Evolutionary conservation across 805 yeast species (phyloP), one percentile per base, ranked within the genome.

Genomic region (Saturnispora saitoi): DNA sequence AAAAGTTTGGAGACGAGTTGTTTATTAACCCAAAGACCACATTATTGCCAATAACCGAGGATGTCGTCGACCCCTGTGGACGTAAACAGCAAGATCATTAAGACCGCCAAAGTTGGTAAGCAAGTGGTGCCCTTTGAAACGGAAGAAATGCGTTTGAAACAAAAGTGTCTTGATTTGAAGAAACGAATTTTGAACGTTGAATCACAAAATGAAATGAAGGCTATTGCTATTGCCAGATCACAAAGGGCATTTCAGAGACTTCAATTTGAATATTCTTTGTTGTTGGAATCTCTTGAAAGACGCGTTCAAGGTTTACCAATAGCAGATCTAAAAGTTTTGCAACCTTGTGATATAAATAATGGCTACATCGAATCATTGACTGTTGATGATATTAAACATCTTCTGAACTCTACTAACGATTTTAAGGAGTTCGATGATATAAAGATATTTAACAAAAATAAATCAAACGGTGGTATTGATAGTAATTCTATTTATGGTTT

Each of bases 261-360:
- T 42, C 77, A 95, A 50, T 73, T 89, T 41, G 98, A 93, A 61
- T 84, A 93, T 59, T 77, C 90, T 1, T 69, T 91, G 11, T 68
- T 93, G 29, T 67, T 90, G 40, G 96, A 91, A 61, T 73, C 86
- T 51, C 72, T 93, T 38, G 97, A 90, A 56, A 71, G 71, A 8
- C 70, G 79, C 48, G 72, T 78, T 12, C 42, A 53, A 4, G 55
- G 53, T 22, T 47, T 58, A 30, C 55, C 56, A 24, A 56, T 62
- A 32, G 62, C 66, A 2, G 53, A 57, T 32, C 42, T 58, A 6
- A 58, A 55, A 19, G 52, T 50, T 12, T 41, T 63, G n/a, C 46
- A 49, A 4, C 52, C 61, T 1, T 57, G 54, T 4, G 63, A 61
- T 46, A 43, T 63, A 7, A 60, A 63, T 42, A 54, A 55, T 3